phyloP scores from a whole-genome alignment of 176 grass and related monocot species.

The Melocanna baccifera region DNA sequence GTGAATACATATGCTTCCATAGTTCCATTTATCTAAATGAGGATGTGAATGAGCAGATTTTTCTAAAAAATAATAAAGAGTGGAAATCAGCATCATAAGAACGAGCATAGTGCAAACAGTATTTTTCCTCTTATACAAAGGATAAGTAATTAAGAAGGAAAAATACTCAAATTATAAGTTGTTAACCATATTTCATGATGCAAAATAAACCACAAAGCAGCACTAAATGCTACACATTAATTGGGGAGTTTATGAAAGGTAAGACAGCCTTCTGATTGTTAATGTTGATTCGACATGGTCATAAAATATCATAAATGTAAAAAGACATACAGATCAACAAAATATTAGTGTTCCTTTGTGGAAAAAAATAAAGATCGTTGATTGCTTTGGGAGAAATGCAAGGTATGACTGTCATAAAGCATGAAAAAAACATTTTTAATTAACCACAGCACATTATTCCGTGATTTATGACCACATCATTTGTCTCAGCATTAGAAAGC shows the following conservation, averaged over 20 bases:
- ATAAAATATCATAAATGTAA: background rate
- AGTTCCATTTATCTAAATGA: slow-evolving; percentile 11
- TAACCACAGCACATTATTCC: background rate
- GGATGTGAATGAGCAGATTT: background rate
- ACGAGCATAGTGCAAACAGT: background rate
- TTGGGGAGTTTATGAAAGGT: background rate
- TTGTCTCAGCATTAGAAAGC: background rate
- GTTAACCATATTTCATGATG: background rate
- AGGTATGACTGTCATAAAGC: background rate
- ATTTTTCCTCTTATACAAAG: slow-evolving; percentile 6
- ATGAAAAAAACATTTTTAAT: background rate
- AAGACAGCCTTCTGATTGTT: background rate
- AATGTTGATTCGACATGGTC: slow-evolving; percentile 1
- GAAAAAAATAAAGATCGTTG: background rate
- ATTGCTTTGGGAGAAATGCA: slow-evolving; percentile 16
- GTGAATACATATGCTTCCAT: background rate
- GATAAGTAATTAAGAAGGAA: background rate
- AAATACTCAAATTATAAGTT: background rate
- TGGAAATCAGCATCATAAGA: background rate
- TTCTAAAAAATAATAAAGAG: background rate
- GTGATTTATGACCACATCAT: background rate
- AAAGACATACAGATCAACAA: background rate
- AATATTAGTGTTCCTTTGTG: background rate
- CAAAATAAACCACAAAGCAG: background rate
- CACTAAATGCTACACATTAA: background rate